These are phyloP conservation scores for Talaromyces adpressus DNA, from an alignment of 495 filamentous ascomycete genomes.

Conservation along the genomic window DNA sequence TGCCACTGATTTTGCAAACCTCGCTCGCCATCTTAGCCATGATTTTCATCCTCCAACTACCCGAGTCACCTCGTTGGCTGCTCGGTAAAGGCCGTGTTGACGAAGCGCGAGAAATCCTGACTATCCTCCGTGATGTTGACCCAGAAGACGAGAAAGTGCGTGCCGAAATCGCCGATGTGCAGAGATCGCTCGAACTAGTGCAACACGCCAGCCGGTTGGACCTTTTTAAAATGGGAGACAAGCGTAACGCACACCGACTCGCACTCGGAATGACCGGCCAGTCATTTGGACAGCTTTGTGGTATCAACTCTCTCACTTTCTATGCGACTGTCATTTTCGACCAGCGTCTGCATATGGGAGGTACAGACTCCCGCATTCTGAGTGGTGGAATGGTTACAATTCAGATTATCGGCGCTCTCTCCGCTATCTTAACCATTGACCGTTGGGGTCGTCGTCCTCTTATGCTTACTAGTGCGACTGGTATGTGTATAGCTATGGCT, in stretches of 20 bases:
- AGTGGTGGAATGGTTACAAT: conserved; percentile 71
- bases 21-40: conserved; percentile 54
- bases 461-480: conserved; percentile 46
- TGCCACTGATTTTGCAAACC: conserved; percentile 61
- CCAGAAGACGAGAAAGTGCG: conserved; percentile 18
- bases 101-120: conserved; percentile 35
- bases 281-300: conserved; percentile 49
- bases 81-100: conserved; percentile 48
- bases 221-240: conserved; percentile 18
- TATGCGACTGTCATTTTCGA: conserved; percentile 55
- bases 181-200: conserved; percentile 26
- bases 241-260: conserved; percentile 18
- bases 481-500: conserved; percentile 56
- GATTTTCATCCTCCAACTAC: conserved; percentile 48
- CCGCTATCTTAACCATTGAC: conserved; percentile 73
- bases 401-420: conserved; percentile 64
- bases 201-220: conserved; percentile 18
- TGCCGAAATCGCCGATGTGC: conserved; percentile 24
- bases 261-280: conserved; percentile 26
- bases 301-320: conserved; percentile 55
- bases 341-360: conserved; percentile 48
- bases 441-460: conserved; percentile 61
- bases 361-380: conserved; percentile 76
- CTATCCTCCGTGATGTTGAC: conserved; percentile 18
- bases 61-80: conserved; percentile 56